Conservation (phyloP, 2,329 filamentous ascomycete genomes). For the Claviceps humidiphila region DNA sequence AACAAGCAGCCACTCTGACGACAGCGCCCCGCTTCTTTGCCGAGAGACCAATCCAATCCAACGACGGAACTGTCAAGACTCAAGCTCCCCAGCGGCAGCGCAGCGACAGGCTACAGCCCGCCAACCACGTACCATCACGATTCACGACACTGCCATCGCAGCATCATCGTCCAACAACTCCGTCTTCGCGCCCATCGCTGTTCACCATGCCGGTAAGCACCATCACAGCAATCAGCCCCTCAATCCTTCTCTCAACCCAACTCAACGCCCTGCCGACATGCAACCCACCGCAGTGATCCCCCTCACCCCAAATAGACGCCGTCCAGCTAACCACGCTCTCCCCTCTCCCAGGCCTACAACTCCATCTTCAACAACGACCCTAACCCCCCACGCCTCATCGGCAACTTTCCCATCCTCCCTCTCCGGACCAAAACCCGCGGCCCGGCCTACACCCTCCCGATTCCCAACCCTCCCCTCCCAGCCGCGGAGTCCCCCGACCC, state of each 20-base stretch:
- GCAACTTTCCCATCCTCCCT: slow-evolving; percentile 90
- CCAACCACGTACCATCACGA: slow-evolving; percentile 1
- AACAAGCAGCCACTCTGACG: no score
- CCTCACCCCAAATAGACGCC: neutral
- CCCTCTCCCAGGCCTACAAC: slow-evolving; percentile 67
- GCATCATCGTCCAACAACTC: slow-evolving; percentile 11
- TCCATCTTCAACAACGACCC: slow-evolving; percentile 86
- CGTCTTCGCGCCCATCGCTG: slow-evolving; percentile 10
- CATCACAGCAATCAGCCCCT: neutral
- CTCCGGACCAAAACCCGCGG: slow-evolving; percentile 90
- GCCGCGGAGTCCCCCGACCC: slow-evolving; percentile 58
- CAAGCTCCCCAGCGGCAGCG: neutral
- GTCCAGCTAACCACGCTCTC: slow-evolving; percentile 4
- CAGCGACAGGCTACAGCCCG: neutral
- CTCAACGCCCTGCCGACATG: neutral
- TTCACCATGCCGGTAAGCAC: slow-evolving; percentile 15
- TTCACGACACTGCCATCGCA: slow-evolving; percentile 3
- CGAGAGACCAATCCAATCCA: no score
- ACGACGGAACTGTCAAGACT: neutral
- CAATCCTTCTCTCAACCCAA: no score
- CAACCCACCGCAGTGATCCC: neutral
- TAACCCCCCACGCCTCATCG: slow-evolving; percentile 47
- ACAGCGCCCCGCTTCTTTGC: no score
- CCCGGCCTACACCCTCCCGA: slow-evolving; percentile 74
- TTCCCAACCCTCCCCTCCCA: slow-evolving; percentile 42